Base-by-base conservation (phyloP, 331 rosid species). In the Telfairia occidentalis region DNA sequence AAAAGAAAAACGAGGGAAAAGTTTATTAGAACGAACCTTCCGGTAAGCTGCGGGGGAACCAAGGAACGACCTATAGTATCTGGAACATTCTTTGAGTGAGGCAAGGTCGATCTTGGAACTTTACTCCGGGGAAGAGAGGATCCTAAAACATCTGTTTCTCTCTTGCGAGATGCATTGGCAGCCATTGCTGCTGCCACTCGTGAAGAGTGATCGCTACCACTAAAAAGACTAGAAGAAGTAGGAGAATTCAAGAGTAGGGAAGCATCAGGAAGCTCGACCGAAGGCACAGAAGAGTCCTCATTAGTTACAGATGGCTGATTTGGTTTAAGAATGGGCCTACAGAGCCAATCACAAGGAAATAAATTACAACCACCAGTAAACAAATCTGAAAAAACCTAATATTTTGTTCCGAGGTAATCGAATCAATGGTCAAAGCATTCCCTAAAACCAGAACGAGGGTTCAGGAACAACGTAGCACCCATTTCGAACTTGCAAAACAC, bases 1-100 rank as follows among this genome's bases (percentile, higher is more conserved):
- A 46, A 29, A 49, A 29, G 59, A 18, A 71, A 71, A 24, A 7
- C 9, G 0, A 50, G 43, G 23, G 1, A 5, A 40, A 71, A 42
- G 38, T 42, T 30, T 5, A 15, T 16, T 43, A 30, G 63, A 67
- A 83, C 98, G 61, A 54, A 91, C 98, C 98, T 94, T 85, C 98
- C 98, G 15, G 82, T 81, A 71, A 94, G 88, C 86, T 94, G 98
- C 66, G 98, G 98, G 5, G 98, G 98, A 81, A 90, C 82, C 50
- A 94, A 77, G 81, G 82, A 6, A 29, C 85, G 84, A 53, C 89
- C 77, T 69, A 70, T 55, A 37, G 96, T 91, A 72, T 94, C 98
- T 42, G 98, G 96, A 79, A 87, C 79, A 83, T 67, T 83, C 85
- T 83, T 89, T 58, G 96, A 84, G 77, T 76, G 89, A 73, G 85